Evolutionary conservation across 2,329 filamentous ascomycete species (phyloP).

Genomic region (Dryadomyces quercus-mongolicae): DNA sequence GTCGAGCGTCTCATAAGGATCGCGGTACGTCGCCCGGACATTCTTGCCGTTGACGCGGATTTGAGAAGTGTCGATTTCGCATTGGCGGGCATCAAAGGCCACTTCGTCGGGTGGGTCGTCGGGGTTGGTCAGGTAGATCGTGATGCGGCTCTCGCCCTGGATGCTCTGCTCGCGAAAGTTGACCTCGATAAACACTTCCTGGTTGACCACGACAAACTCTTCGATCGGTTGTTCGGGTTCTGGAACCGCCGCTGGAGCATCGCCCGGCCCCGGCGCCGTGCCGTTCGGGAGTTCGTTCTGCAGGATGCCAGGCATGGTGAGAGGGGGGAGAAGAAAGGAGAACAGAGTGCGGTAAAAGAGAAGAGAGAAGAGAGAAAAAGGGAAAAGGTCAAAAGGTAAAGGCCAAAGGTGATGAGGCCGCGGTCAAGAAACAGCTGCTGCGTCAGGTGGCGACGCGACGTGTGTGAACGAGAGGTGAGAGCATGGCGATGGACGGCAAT

Average conservation of each 20-base stretch:
- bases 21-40: constrained; percentile 36
- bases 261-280: not conserved
- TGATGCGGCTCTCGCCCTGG: constrained; percentile 70
- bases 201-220: constrained; percentile 53
- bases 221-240: constrained; percentile 9
- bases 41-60: constrained; percentile 38
- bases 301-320: constrained; percentile 16
- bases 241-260: constrained; percentile 4
- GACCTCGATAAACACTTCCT: constrained; percentile 81
- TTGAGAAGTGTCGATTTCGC: constrained; percentile 40
- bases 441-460: constrained; percentile 4
- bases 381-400: not conserved
- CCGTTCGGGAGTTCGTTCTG: constrained; percentile 8
- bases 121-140: constrained; percentile 51
- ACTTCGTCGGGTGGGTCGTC: constrained; percentile 43
- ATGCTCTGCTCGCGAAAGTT: constrained; percentile 68
- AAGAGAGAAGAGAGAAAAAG: not conserved
- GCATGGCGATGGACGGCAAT: not conserved
- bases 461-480: not conserved
- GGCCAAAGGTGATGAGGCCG: not conserved
- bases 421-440: not conserved
- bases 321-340: too few species aligned
- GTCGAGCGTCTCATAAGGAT: constrained; percentile 56
- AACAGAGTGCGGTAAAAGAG: too few species aligned
- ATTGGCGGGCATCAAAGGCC: constrained; percentile 50